These are phyloP conservation scores for Plectranthus barbatus DNA, from an alignment of 257 asterid genomes.

Conservation along the genomic window DNA sequence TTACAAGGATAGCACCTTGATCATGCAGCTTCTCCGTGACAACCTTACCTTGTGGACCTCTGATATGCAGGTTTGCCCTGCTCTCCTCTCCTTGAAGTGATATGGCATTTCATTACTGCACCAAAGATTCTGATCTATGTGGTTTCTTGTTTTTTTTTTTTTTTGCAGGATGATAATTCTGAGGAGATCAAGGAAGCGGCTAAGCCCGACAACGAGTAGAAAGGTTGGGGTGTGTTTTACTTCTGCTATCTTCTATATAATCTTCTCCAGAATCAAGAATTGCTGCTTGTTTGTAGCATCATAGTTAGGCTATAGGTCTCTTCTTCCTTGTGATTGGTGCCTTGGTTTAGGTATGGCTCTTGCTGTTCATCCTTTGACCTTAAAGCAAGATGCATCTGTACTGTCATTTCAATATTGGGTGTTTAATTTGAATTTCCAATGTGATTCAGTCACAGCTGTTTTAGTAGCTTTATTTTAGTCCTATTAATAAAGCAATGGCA, in stretches of 20 bases:
- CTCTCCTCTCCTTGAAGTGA: background rate
- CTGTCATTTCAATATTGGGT: background rate
- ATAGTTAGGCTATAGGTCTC: constrained; percentile 26
- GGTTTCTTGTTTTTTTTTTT: constrained; percentile 5
- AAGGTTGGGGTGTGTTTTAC: constrained; percentile 10
- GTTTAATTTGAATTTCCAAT: background rate
- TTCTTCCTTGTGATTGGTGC: constrained; percentile 18
- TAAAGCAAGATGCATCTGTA: constrained; percentile 2
- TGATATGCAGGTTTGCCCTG: constrained; percentile 61
- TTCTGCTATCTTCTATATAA: constrained; percentile 14
- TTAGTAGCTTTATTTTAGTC: background rate
- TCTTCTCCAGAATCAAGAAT: constrained; percentile 20
- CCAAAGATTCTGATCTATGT: background rate
- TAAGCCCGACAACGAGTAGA: constrained; percentile 70
- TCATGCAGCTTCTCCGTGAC: constrained; percentile 95
- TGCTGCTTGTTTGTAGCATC: constrained; percentile 34
- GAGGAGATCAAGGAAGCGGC: constrained; percentile 86
- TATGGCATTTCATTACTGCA: background rate
- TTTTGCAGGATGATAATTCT: constrained; percentile 69
- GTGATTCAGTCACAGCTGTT: background rate
- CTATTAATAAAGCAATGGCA: background rate
- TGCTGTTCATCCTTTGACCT: background rate
- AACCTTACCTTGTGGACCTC: constrained; percentile 93
- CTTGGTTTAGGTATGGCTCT: constrained; percentile 9
- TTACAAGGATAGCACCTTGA: constrained; percentile 90